phyloP scores from a whole-genome alignment of 495 filamentous ascomycete species.

The Paragyromitra xinjiangensis region DNA sequence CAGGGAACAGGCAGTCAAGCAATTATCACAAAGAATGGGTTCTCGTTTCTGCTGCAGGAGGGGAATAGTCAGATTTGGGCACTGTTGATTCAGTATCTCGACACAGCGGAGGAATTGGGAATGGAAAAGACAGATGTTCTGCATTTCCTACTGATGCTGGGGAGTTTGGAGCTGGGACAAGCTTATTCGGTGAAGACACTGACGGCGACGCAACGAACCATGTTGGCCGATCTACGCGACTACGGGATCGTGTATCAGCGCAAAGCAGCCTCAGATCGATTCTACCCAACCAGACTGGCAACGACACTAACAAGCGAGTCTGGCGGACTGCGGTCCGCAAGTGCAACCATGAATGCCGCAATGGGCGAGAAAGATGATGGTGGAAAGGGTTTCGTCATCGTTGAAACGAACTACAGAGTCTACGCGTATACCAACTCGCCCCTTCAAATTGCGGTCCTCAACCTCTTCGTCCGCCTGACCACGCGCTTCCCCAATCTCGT shows the following conservation, averaged over 20 bases:
- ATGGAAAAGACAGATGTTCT: constrained; percentile 93
- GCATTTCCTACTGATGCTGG: constrained; percentile 95
- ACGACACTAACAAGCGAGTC: constrained; percentile 92
- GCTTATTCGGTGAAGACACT: constrained; percentile 84
- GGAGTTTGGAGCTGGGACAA: constrained; percentile 86
- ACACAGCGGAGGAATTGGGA: constrained; percentile 76
- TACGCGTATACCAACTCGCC: constrained; percentile 95
- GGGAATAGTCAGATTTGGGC: constrained; percentile 97
- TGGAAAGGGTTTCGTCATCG: constrained; percentile 83
- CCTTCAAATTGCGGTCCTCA: constrained; percentile 91
- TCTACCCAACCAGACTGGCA: constrained; percentile 93
- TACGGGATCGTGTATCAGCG: constrained; percentile 87
- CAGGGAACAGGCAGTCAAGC: constrained; percentile 64
- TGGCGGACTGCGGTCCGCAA: constrained; percentile 69
- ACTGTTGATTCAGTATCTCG: constrained; percentile 88
- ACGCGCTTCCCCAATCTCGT: constrained; percentile 92
- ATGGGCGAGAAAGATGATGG: constrained; percentile 61
- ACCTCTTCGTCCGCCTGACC: constrained; percentile 83
- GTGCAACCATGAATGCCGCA: constrained; percentile 65
- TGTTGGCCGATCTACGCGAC: constrained; percentile 84
- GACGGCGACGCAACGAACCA: constrained; percentile 80
- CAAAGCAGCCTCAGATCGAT: constrained; percentile 66
- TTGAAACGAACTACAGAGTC: constrained; percentile 98
- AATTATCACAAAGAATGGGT: constrained; percentile 87
- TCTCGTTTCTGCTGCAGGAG: constrained; percentile 92